Percentiles rank a stretch among this genome's conserved stretches.
Conservation (phyloP, 768 basidiomycete species). For the Coprinopsis marcescibilis region DNA sequence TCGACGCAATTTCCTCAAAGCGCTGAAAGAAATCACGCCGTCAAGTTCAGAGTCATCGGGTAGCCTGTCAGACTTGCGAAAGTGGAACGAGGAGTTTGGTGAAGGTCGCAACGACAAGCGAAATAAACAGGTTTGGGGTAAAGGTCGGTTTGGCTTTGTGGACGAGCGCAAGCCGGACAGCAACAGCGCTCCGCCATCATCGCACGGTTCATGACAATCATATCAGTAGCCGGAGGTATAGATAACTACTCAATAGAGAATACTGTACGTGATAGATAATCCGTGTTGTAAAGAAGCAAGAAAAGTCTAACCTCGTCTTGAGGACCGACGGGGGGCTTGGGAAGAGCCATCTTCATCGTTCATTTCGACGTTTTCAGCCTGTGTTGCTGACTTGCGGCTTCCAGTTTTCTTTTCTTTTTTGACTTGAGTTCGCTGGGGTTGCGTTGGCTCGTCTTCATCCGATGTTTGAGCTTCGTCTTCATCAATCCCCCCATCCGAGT, state of each 20-base stretch:
- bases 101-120: constrained; percentile 69
- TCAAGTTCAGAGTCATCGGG: constrained; percentile 81
- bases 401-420: constrained; percentile 28
- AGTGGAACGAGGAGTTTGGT: constrained; percentile 94
- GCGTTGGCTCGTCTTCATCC: constrained; percentile 31
- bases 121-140: constrained; percentile 77
- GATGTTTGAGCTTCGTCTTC: constrained; percentile 30
- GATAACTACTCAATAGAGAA: not conserved
- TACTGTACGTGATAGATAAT: constrained; percentile 7
- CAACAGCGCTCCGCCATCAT: constrained; percentile 30
- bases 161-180: constrained; percentile 36
- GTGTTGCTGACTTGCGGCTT: constrained; percentile 17
- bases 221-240: not conserved
- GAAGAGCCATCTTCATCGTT: constrained; percentile 27
- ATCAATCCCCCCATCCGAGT: constrained; percentile 32
- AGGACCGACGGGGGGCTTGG: constrained; percentile 21
- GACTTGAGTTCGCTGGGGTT: constrained; percentile 6
- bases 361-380: constrained; percentile 32
- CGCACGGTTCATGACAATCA: not conserved
- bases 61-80: constrained; percentile 66
- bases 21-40: constrained; percentile 85
- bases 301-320: constrained; percentile 15
- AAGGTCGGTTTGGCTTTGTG: constrained; percentile 82
- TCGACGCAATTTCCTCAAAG: constrained; percentile 71
- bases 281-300: not conserved